A percentile compares a stretch with the other conserved stretches of the same genome.
Conservation (phyloP, 805 yeast genomes). For the Lachancea mirantina region DNA sequence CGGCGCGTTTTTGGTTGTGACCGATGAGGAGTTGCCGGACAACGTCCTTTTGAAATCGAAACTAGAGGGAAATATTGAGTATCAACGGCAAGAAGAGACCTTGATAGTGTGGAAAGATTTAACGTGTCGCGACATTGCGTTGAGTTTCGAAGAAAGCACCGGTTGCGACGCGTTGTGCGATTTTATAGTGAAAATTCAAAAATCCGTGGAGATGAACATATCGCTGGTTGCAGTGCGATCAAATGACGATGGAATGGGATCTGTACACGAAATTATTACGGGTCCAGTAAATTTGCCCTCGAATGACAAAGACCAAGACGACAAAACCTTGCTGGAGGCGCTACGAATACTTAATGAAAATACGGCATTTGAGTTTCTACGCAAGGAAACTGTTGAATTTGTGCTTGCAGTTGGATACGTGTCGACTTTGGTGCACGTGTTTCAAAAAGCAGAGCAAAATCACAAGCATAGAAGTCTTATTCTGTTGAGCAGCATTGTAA, state of each 20-base stretch:
- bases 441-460: constrained; percentile 48
- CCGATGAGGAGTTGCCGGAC: constrained; percentile 56
- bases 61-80: constrained; percentile 71
- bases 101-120: constrained; percentile 88
- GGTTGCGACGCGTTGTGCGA: constrained; percentile 85
- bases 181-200: constrained; percentile 64
- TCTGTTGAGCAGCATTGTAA: constrained; percentile 63
- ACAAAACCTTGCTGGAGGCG: constrained; percentile 42
- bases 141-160: constrained; percentile 84
- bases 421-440: constrained; percentile 42
- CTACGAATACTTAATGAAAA: constrained; percentile 53
- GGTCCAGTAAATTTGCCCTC: constrained; percentile 74
- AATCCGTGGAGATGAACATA: constrained; percentile 52
- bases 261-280: constrained; percentile 62
- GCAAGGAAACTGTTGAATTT: constrained; percentile 53
- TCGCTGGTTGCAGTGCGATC: constrained; percentile 64
- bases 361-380: constrained; percentile 49
- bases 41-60: constrained; percentile 56
- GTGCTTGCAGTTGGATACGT: constrained; percentile 51
- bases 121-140: constrained; percentile 64
- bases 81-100: constrained; percentile 91
- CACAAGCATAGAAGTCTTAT: constrained; percentile 52
- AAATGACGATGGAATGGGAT: constrained; percentile 42
- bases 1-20: constrained; percentile 59
- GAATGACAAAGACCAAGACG: constrained; percentile 40